phyloP scores from a whole-genome alignment of 352 stramenopile genomes.

The Stramenopiles sp. region DNA sequence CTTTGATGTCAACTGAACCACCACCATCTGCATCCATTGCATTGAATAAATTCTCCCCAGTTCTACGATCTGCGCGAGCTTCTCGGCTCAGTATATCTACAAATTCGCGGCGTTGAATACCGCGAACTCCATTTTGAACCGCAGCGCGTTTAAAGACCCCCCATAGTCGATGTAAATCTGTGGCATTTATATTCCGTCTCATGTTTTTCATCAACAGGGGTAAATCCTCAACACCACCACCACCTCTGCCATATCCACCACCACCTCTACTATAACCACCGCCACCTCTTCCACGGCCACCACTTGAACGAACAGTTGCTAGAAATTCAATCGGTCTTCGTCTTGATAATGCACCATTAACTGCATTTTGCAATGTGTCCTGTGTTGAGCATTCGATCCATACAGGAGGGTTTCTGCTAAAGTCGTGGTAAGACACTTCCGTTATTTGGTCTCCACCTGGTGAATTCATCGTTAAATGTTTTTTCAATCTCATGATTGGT shows the following conservation, averaged over 20 bases:
- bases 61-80: background rate
- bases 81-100: background rate
- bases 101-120: background rate
- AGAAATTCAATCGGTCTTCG: background rate
- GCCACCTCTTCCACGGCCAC: background rate
- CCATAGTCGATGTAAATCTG: background rate
- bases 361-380: background rate
- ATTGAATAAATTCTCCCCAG: background rate
- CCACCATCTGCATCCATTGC: background rate
- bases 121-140: background rate
- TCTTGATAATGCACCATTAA: background rate
- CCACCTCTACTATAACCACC: background rate
- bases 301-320: background rate
- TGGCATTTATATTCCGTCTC: background rate
- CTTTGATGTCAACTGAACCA: background rate
- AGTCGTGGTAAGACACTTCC: background rate
- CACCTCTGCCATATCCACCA: background rate
- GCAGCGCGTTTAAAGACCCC: background rate
- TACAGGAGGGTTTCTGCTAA: background rate
- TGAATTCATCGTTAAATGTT: background rate
- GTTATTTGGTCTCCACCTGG: background rate
- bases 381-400: background rate
- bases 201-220: background rate
- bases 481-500: background rate
- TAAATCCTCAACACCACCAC: background rate